These are phyloP conservation scores for Claviceps maximensis DNA, from an alignment of 2,329 filamentous ascomycete species.

Conservation along the genomic window DNA sequence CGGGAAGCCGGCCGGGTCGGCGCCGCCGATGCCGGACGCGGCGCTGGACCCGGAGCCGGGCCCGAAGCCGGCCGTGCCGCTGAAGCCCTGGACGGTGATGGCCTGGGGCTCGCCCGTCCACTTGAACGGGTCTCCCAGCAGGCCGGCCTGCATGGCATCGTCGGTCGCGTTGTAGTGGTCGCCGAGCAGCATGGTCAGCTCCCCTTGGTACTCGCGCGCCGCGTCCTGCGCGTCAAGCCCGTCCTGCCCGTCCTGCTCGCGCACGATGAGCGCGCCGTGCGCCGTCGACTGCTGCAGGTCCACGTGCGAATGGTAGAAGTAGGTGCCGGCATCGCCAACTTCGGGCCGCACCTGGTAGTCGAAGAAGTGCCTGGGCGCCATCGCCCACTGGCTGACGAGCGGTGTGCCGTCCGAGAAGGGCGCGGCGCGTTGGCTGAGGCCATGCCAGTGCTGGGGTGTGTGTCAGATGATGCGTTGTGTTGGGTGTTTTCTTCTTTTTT, in stretches of 20 bases:
- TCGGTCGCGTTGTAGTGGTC: conserved; percentile 3
- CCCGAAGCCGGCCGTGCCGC: not conserved
- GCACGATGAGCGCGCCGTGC: conserved; percentile 1
- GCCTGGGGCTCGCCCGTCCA: conserved; percentile 3
- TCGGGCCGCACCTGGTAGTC: conserved; percentile 50
- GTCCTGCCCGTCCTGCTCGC: too few relatives aligned
- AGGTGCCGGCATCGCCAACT: conserved; percentile 43
- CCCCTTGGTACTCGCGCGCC: not conserved
- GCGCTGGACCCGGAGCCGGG: not conserved
- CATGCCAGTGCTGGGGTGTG: conserved; percentile 50
- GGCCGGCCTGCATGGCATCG: not conserved
- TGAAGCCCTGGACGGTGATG: conserved; percentile 2
- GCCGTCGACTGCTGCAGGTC: conserved; percentile 37
- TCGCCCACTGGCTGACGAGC: conserved; percentile 50
- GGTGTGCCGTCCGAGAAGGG: conserved; percentile 54
- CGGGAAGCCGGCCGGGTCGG: not conserved
- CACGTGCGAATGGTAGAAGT: conserved; percentile 57
- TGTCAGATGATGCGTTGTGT: not conserved
- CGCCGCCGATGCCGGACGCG: not conserved
- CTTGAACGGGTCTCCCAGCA: not conserved
- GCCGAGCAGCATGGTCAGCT: conserved; percentile 1
- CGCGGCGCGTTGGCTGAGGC: conserved; percentile 40
- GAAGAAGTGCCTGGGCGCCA: conserved; percentile 47
- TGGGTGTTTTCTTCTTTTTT: not conserved
- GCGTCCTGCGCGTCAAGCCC: too few relatives aligned